Conservation (phyloP, 2,329 filamentous ascomycete genomes). For the Penicillium sp. region DNA sequence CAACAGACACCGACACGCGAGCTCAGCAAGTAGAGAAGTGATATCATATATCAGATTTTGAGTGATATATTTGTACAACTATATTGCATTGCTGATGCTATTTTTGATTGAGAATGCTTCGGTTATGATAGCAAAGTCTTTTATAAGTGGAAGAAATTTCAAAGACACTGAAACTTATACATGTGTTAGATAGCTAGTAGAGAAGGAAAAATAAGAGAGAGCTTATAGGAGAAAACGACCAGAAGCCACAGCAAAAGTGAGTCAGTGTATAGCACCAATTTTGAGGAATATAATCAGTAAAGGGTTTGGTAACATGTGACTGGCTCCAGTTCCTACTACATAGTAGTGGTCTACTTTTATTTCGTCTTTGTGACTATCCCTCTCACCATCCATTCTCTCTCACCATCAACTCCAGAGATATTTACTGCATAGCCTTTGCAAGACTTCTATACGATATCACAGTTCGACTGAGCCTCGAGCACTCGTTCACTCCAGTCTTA, state of each 20-base stretch:
- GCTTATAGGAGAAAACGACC: neutral
- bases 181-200: neutral
- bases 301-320: neutral
- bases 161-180: neutral
- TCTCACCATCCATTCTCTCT: neutral
- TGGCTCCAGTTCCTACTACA: too few species aligned
- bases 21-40: too few species aligned
- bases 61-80: too few species aligned
- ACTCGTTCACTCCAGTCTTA: too few species aligned
- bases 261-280: neutral
- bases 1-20: too few species aligned
- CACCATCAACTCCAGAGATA: neutral
- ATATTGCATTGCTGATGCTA: too few species aligned
- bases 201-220: neutral
- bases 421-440: too few species aligned
- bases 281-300: neutral
- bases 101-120: too few species aligned
- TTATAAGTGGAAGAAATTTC: neutral
- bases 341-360: neutral
- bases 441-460: too few species aligned
- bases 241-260: neutral
- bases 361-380: neutral
- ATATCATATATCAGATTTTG: too few species aligned
- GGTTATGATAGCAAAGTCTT: neutral
- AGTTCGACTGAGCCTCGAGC: too few species aligned